Conservation (phyloP, 495 filamentous ascomycete genomes). For the Lasiosphaeria miniovina region DNA sequence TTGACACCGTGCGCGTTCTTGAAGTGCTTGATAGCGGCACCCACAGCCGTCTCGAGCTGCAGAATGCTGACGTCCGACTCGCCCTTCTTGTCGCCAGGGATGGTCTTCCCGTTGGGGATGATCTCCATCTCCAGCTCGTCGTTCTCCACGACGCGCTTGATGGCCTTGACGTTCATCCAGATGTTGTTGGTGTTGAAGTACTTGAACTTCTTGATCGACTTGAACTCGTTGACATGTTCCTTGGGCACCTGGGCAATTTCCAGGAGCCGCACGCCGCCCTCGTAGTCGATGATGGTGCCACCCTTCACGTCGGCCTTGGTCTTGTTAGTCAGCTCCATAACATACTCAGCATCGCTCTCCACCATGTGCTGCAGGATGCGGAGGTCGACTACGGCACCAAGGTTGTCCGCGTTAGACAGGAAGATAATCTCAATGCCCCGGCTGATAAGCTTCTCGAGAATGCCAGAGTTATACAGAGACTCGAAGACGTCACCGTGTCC, state of each 20-base stretch:
- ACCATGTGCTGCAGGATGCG: constrained; percentile 99
- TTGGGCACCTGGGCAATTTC: constrained; percentile 99
- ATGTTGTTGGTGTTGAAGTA: constrained; percentile 99
- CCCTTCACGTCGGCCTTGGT: constrained; percentile 99
- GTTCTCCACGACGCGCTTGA: constrained; percentile 98
- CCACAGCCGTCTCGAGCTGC: constrained; percentile 97
- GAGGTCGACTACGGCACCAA: constrained; percentile 95
- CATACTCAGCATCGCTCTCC: constrained; percentile 91
- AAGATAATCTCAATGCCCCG: constrained; percentile 97
- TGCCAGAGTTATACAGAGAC: constrained; percentile 98
- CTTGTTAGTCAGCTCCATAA: constrained; percentile 99
- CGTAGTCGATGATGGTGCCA: constrained; percentile 99
- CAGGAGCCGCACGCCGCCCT: constrained; percentile 90
- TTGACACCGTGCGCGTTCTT: constrained; percentile 98
- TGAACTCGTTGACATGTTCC: constrained; percentile 99
- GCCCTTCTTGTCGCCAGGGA: constrained; percentile 98
- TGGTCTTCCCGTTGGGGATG: constrained; percentile 98
- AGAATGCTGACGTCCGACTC: constrained; percentile 96
- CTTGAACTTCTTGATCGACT: constrained; percentile 99
- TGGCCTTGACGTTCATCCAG: constrained; percentile 96
- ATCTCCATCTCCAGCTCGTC: constrained; percentile 99
- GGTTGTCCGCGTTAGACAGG: constrained; percentile 98
- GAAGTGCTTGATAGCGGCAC: constrained; percentile 98
- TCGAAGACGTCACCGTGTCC: constrained; percentile 99
- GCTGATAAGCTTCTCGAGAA: constrained; percentile 90